phyloP scores from a whole-genome alignment of 768 basidiomycete genomes.

The Kondoa subrosea region DNA sequence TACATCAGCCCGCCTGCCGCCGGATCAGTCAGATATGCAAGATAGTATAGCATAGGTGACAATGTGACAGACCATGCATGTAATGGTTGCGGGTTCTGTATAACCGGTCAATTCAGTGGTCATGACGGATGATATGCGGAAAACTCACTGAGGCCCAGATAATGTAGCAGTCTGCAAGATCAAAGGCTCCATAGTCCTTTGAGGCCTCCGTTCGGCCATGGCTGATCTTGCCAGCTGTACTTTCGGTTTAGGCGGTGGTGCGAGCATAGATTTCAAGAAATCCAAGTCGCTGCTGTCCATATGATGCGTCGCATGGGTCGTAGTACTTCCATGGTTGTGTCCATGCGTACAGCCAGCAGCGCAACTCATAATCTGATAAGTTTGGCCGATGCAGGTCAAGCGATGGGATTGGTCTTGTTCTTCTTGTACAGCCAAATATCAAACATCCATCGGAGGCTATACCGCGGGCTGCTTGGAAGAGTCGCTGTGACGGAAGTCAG shows the following conservation, averaged over 20 bases:
- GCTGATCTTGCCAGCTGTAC: neutral
- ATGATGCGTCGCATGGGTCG: neutral
- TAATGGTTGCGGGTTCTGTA: conserved; percentile 65
- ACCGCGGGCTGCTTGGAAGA: too few relatives aligned
- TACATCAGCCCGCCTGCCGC: conserved; percentile 36
- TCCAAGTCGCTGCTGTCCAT: neutral
- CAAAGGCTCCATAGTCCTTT: conserved; percentile 12
- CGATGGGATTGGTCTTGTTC: too few relatives aligned
- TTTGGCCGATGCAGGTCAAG: too few relatives aligned
- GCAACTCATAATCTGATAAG: neutral
- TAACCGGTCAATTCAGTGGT: neutral
- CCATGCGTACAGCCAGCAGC: neutral
- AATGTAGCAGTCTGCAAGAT: conserved; percentile 20
- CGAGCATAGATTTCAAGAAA: neutral
- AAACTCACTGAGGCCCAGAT: conserved; percentile 15
- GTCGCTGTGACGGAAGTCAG: too few relatives aligned
- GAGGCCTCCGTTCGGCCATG: conserved; percentile 7
- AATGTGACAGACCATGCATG: conserved; percentile 59
- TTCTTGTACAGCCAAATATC: too few relatives aligned
- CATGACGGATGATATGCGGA: neutral
- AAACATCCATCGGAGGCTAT: too few relatives aligned
- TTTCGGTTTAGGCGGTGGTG: neutral
- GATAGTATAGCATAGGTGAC: conserved; percentile 37
- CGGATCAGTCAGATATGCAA: conserved; percentile 47
- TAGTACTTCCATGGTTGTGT: neutral